Conservation (phyloP, 495 filamentous ascomycete species). For the Rusavskia elegans region DNA sequence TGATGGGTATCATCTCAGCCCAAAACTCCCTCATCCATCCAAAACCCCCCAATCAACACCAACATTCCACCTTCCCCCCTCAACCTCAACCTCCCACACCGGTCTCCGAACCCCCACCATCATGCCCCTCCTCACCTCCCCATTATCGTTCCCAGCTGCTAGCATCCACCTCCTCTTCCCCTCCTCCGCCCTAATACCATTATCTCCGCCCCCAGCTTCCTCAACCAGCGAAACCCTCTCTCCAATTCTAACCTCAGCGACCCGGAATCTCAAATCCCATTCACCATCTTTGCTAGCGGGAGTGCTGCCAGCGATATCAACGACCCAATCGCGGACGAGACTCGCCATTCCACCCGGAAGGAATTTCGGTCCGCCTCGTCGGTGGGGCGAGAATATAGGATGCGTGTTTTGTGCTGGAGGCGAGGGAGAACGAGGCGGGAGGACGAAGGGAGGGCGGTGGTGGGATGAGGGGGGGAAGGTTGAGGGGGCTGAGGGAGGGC, state of each 20-base stretch:
- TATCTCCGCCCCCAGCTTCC: not conserved
- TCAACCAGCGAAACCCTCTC: not conserved
- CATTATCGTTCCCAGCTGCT: not conserved
- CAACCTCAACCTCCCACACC: not conserved
- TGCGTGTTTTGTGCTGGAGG: not conserved
- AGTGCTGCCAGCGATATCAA: no score
- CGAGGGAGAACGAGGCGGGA: not conserved
- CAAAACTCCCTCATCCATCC: no score
- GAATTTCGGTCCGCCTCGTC: not conserved
- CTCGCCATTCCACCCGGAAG: not conserved
- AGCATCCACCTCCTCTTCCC: not conserved
- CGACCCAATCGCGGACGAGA: no score
- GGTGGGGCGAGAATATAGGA: not conserved
- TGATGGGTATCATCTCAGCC: no score
- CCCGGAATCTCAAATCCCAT: not conserved
- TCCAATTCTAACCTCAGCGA: not conserved
- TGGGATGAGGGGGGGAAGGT: slow-evolving; percentile 7
- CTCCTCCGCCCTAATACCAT: not conserved
- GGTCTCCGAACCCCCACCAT: not conserved
- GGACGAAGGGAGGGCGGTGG: slow-evolving; percentile 1
- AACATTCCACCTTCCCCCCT: not conserved
- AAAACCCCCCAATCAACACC: slow-evolving; percentile 1
- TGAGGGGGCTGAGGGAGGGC: slow-evolving; percentile 4
- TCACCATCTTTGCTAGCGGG: no score
- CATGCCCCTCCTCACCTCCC: not conserved